Base-by-base conservation (phyloP, 2,329 filamentous ascomycete genomes). In the Aspergillus phoenicis region DNA sequence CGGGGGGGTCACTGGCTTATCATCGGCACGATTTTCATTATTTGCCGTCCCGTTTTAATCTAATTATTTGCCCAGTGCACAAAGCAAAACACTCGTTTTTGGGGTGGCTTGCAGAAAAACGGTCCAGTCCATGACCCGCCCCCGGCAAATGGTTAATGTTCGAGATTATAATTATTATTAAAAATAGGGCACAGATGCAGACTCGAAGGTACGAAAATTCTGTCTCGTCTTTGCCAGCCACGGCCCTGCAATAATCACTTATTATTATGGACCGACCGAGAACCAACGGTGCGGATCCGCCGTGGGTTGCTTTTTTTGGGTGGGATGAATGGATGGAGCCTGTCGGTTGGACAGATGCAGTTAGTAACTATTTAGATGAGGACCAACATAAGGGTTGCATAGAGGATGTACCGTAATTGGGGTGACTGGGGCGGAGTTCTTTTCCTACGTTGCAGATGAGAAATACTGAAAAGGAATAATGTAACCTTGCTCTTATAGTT, bases 231-330 rank as follows among this genome's bases (percentile, higher is more conserved):
- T 13, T 45, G 4, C 41, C 41, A 45, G 45, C 22, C 22, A 28
- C 24, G 45, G 24, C 45, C 24, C 47, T 49, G 47, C 47, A 49
- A 49, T 49, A 33, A 49, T 49, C 28, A 49, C 28, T 33, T 49
- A 26, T 36, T 36, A 36, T 36, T 36, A 49, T 49, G 47, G 26
- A 30, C 47, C 47, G 47, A 49, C 47, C 47, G 47, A 49, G 47
- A 49, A 28, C 47, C 47, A 49, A 49, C 47, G 47, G 47, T 26
- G 47, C 47, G 47, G 47, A 49, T 49, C 47, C 47, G 47, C 47
- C 24, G 47, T 22, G 24, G 47, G 47, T 49, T 49, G 45, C 47
- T 49, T 49, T 49, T 49, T 49, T 49, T 49, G 47, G 47, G 28
- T 26, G 47, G 28, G 47, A 26, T 10, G 24, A 26, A 49, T 30